Evolutionary conservation across 176 grass and related monocot genomes (phyloP).

Genomic region (Musa beccarii): DNA sequence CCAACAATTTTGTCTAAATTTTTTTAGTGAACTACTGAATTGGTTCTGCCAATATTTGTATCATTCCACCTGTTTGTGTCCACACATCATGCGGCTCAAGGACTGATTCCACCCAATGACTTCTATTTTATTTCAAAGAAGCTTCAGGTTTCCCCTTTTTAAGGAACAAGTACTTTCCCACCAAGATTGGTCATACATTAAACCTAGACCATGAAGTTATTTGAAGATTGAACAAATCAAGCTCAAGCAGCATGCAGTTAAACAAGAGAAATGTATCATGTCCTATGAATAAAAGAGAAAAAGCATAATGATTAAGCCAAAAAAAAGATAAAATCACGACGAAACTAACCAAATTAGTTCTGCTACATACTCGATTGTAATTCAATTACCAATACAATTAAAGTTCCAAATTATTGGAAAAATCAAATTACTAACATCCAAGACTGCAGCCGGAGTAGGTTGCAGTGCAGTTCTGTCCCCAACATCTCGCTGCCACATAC

Average conservation of each 20-base stretch:
- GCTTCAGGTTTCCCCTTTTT: background rate
- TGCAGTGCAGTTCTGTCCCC: slow-evolving; percentile 65
- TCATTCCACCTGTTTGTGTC: background rate
- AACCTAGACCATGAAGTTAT: background rate
- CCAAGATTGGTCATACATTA: background rate
- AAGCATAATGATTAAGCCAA: background rate
- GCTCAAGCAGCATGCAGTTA: background rate
- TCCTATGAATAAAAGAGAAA: background rate
- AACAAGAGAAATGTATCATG: background rate
- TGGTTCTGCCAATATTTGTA: background rate
- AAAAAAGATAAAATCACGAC: background rate
- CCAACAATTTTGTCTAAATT: too few relatives aligned
- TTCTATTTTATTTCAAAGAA: too few relatives aligned
- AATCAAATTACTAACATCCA: slow-evolving; percentile 59
- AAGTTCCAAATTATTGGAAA: background rate
- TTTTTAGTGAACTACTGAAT: too few relatives aligned
- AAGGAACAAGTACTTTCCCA: background rate
- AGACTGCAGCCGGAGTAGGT: slow-evolving; percentile 78
- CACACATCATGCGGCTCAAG: too few relatives aligned
- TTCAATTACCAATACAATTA: background rate
- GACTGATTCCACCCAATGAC: too few relatives aligned
- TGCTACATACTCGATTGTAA: background rate
- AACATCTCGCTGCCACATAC: slow-evolving; percentile 88
- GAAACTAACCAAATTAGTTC: background rate
- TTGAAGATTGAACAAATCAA: background rate